These are phyloP conservation scores for Geotrichum reessii DNA, from an alignment of 1,139 yeast species.

Conservation along the genomic window DNA sequence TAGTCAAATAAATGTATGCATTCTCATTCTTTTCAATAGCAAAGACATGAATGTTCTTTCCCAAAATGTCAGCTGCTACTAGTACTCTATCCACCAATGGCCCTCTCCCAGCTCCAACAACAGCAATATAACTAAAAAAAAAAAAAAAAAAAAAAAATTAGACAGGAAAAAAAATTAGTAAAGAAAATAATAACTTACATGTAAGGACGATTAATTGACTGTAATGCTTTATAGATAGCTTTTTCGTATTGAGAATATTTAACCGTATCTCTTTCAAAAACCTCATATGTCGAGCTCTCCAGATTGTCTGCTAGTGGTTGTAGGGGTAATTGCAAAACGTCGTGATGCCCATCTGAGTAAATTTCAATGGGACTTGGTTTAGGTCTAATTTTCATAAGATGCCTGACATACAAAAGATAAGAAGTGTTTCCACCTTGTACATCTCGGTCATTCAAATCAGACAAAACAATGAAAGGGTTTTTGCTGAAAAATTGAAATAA, in stretches of 20 bases:
- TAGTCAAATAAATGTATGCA: conserved; percentile 44
- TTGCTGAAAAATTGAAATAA: conserved; percentile 38
- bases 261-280: conserved; percentile 61
- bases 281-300: conserved; percentile 53
- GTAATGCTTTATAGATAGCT: conserved; percentile 59
- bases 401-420: conserved; percentile 50
- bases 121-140: conserved; percentile 39
- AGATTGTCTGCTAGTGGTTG: conserved; percentile 62
- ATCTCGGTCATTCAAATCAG: conserved; percentile 29
- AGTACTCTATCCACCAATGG: conserved; percentile 57
- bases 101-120: conserved; percentile 87
- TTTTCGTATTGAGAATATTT: conserved; percentile 63
- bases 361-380: conserved; percentile 34
- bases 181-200: conserved; percentile 12
- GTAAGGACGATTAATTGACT: conserved; percentile 33
- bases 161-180: neutral
- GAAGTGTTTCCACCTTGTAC: conserved; percentile 44
- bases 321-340: conserved; percentile 52
- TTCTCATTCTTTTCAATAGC: conserved; percentile 70
- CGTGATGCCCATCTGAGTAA: conserved; percentile 38
- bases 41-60: conserved; percentile 38
- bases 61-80: conserved; percentile 39
- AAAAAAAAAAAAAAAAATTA: conserved; percentile 8
- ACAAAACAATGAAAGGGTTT: conserved; percentile 33
- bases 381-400: conserved; percentile 39